These are phyloP conservation scores for Periconia sp. DNA, from an alignment of 2,329 filamentous ascomycete genomes.

Conservation along the genomic window DNA sequence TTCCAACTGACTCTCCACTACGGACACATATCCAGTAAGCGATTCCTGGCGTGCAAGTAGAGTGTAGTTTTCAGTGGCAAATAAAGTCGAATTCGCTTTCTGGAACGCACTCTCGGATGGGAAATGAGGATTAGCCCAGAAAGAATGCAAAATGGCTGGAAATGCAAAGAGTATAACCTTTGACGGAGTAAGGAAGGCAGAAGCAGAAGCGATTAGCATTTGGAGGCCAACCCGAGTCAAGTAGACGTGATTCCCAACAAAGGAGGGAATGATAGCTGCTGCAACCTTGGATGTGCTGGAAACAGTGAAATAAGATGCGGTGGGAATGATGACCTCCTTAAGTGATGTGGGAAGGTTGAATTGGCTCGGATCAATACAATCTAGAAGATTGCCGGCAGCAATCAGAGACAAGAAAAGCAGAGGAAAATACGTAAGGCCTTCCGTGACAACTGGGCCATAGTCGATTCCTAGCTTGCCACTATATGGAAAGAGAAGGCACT, in stretches of 20 bases:
- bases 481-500: slow-evolving; percentile 69
- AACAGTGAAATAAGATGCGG: slow-evolving; percentile 68
- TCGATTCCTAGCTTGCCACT: slow-evolving; percentile 68
- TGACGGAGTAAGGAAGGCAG: slow-evolving; percentile 68
- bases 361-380: slow-evolving; percentile 59
- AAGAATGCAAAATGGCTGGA: slow-evolving; percentile 72
- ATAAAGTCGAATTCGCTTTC: slow-evolving; percentile 67
- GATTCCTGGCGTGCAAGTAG: slow-evolving; percentile 83
- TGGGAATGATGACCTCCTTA: slow-evolving; percentile 65
- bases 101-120: slow-evolving; percentile 62
- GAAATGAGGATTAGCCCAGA: slow-evolving; percentile 73
- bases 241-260: slow-evolving; percentile 64
- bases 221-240: slow-evolving; percentile 75
- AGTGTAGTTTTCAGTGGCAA: slow-evolving; percentile 64
- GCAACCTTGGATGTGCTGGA: slow-evolving; percentile 50
- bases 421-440: slow-evolving; percentile 68
- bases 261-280: slow-evolving; percentile 45
- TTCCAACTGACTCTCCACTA: slow-evolving; percentile 70
- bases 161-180: slow-evolving; percentile 66
- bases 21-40: slow-evolving; percentile 87
- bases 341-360: slow-evolving; percentile 60
- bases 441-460: slow-evolving; percentile 75
- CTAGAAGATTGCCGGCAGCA: slow-evolving; percentile 56
- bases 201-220: slow-evolving; percentile 64
- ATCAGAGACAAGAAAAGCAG: slow-evolving; percentile 45